phyloP scores from a whole-genome alignment of 1,284 basidiomycete genomes.

The Tilletia caries region DNA sequence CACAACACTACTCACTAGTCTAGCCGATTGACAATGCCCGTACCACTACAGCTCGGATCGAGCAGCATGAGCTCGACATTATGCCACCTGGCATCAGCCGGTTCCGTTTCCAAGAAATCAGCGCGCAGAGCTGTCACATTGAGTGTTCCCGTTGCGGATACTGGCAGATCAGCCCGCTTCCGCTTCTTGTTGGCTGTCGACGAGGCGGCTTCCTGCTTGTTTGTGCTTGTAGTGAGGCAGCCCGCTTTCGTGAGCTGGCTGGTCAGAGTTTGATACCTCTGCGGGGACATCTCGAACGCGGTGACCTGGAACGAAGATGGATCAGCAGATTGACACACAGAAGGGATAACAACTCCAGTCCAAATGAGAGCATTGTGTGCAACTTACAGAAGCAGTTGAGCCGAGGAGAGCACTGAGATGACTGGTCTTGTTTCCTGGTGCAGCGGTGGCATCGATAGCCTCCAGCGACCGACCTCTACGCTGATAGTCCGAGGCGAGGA shows the following conservation, averaged over 20 bases:
- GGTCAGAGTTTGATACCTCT: slow-evolving; percentile 27
- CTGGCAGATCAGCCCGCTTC: background rate
- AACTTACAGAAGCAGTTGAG: slow-evolving; percentile 6
- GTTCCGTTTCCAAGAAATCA: slow-evolving; percentile 42
- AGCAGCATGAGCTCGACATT: slow-evolving; percentile 44
- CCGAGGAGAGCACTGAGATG: slow-evolving; percentile 73
- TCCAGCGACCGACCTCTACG: background rate
- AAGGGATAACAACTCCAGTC: background rate
- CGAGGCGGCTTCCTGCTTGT: background rate
- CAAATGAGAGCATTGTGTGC: background rate
- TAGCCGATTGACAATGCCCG: slow-evolving; percentile 46
- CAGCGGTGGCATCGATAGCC: slow-evolving; percentile 91
- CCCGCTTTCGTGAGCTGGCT: slow-evolving; percentile 25
- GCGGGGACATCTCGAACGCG: slow-evolving; percentile 41
- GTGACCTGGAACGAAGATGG: slow-evolving; percentile 18
- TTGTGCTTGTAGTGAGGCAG: slow-evolving; percentile 4
- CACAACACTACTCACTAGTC: slow-evolving; percentile 26
- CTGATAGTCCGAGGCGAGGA: slow-evolving; percentile 54
- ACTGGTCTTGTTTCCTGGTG: slow-evolving; percentile 97
- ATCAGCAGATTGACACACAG: background rate
- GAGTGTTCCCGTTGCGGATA: background rate
- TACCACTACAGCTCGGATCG: slow-evolving; percentile 47
- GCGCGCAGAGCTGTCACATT: slow-evolving; percentile 32
- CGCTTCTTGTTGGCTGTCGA: background rate
- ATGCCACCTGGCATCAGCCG: slow-evolving; percentile 17